Percentiles rank a stretch among this genome's conserved stretches.
These are phyloP conservation scores for Malassezia restricta DNA, from an alignment of 1,284 basidiomycete species.

Conservation along the genomic window DNA sequence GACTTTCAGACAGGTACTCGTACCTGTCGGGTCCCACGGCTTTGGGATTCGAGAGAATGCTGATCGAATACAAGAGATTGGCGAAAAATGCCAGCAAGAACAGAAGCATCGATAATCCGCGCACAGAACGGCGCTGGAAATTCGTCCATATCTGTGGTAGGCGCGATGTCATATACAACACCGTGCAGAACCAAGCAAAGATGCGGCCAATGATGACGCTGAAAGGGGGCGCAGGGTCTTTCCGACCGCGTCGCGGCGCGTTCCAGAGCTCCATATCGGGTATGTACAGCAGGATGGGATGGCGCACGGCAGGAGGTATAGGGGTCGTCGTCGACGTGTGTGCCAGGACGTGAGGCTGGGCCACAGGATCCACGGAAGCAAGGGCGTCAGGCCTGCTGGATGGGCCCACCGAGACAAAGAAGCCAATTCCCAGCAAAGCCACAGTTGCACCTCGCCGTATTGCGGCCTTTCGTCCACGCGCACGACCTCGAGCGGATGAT, in stretches of 20 bases:
- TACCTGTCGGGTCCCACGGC: slow-evolving; percentile 16
- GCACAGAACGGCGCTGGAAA: slow-evolving; percentile 30
- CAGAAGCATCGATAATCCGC: slow-evolving; percentile 36
- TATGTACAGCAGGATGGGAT: slow-evolving; percentile 7
- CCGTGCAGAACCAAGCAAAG: slow-evolving; percentile 38
- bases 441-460: slow-evolving; percentile 15
- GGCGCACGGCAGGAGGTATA: neutral
- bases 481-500: too few species aligned
- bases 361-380: too few species aligned
- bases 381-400: too few species aligned
- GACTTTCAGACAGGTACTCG: slow-evolving; percentile 29
- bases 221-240: neutral
- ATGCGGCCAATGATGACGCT: slow-evolving; percentile 27
- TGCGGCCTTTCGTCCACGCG: too few species aligned
- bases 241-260: neutral
- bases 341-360: too few species aligned
- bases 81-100: slow-evolving; percentile 40
- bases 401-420: slow-evolving; percentile 1
- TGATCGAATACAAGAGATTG: slow-evolving; percentile 36
- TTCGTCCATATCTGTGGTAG: slow-evolving; percentile 46
- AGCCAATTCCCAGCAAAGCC: slow-evolving; percentile 13
- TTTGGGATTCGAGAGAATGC: slow-evolving; percentile 28
- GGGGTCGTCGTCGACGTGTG: neutral
- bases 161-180: slow-evolving; percentile 44
- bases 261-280: neutral